Percentiles rank a stretch among this genome's conserved stretches.
Evolutionary conservation across 129 eudicot species (phyloP).

Genomic region (Artemisia argyi): DNA sequence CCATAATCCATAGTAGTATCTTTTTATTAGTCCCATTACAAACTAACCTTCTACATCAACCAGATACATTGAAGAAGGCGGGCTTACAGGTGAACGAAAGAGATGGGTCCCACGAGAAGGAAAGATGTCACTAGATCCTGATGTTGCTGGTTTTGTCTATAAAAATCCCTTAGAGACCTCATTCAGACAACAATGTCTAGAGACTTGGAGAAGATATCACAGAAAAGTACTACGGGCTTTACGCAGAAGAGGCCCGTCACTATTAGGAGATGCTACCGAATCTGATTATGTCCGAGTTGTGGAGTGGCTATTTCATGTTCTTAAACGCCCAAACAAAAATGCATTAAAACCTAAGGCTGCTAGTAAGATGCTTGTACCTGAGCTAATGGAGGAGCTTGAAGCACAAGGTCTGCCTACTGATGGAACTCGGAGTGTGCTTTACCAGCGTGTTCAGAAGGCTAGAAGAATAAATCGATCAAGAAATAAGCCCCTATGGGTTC

Average conservation of each 20-base stretch:
- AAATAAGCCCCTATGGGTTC: slow-evolving; percentile 95
- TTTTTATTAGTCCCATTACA: background rate
- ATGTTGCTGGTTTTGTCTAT: slow-evolving; percentile 73
- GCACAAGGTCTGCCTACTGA: slow-evolving; percentile 95
- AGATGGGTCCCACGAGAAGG: slow-evolving; percentile 99
- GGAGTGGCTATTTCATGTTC: slow-evolving; percentile 77
- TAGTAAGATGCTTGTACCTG: slow-evolving; percentile 92
- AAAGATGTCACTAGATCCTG: slow-evolving; percentile 92
- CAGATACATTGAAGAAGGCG: slow-evolving; percentile 91
- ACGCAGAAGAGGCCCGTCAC: slow-evolving; percentile 75
- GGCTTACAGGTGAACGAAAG: slow-evolving; percentile 95
- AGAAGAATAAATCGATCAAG: slow-evolving; percentile 94
- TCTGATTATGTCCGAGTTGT: slow-evolving; percentile 72
- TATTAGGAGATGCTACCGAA: slow-evolving; percentile 72
- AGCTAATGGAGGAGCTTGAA: slow-evolving; percentile 89
- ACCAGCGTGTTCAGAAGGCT: slow-evolving; percentile 96
- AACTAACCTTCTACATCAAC: slow-evolving; percentile 29
- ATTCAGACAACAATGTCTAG: slow-evolving; percentile 89
- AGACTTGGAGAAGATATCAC: slow-evolving; percentile 74
- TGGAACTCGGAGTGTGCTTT: slow-evolving; percentile 90
- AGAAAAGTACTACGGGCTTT: slow-evolving; percentile 73
- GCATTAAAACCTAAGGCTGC: slow-evolving; percentile 94
- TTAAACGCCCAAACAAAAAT: slow-evolving; percentile 78
- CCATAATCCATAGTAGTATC: background rate
- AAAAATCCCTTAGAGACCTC: slow-evolving; percentile 87